phyloP scores from a whole-genome alignment of 345 rosid genomes.

The Eucalyptus cloeziana region DNA sequence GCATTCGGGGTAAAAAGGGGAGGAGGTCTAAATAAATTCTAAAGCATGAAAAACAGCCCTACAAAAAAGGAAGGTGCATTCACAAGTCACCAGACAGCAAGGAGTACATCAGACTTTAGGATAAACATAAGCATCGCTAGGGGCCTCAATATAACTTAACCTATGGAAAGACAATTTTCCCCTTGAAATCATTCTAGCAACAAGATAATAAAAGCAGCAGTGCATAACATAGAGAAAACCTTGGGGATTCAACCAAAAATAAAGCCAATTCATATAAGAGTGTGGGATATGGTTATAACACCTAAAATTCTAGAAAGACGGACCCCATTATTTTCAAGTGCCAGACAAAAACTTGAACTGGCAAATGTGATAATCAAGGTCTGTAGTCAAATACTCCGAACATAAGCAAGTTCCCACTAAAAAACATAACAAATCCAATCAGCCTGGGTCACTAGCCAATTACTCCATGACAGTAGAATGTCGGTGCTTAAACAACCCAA shows the following conservation, averaged over 20 bases:
- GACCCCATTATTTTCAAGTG: neutral
- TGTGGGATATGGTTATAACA: neutral
- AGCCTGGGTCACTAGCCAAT: neutral
- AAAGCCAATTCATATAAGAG: neutral
- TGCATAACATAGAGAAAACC: neutral
- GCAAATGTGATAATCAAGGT: neutral
- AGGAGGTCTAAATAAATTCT: neutral
- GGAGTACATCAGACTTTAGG: neutral
- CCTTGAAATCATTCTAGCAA: neutral
- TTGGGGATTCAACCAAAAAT: neutral
- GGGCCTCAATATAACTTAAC: neutral
- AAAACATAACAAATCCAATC: neutral
- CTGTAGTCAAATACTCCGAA: neutral
- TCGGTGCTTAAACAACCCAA: neutral
- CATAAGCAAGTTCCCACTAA: neutral
- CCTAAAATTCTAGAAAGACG: neutral
- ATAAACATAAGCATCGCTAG: neutral
- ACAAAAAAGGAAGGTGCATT: neutral
- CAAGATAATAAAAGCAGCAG: neutral
- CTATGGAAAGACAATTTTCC: neutral
- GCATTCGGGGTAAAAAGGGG: neutral
- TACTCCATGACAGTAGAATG: neutral
- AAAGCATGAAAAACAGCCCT: neutral
- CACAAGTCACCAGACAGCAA: neutral
- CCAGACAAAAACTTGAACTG: neutral